Evolutionary conservation across 2,329 filamentous ascomycete genomes (phyloP), one percentile per base, ranked within the genome.

Genomic region (Berkeleyomyces basicola): DNA sequence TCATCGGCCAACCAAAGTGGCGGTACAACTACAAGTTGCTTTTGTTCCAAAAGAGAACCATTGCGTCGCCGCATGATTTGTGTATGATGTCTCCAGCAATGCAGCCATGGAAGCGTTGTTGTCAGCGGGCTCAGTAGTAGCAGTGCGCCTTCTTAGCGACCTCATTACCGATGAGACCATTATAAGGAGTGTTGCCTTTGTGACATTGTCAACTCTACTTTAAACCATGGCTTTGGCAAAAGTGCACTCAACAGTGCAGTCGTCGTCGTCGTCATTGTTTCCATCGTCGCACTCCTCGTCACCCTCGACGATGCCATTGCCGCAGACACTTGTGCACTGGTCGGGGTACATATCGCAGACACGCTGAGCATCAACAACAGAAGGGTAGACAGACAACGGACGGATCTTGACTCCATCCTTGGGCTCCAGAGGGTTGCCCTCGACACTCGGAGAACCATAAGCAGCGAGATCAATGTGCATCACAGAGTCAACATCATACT

Each of bases 391-490:
- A 2, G 61, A 40, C 4, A 36, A 53, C 3, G 43, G 36, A 14
- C 55, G 39, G 3, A 31, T 36, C 55, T 59, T 44, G 11, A 46
- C 33, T 1, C 44, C 44, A 1, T 11, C n/a, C 23, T n/a, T 46
- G n/a, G 47, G 11, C 3, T 44, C 37, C n/a, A 57, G 58, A 2
- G 58, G 58, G 37, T 60, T 44, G 2, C 37, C 49, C 0, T 14
- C 42, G 11, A 42, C 58, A n/a, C 37, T 43, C 16, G 23, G 36
- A 14, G 33, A 39, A 10, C 42, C 43, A 37, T 53, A 60, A 2
- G 63, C 46, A 7, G 31, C 6, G n/a, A 43, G 39, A 4, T 51
- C 44, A 39, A 64, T 64, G 16, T 65, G 64, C 64, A 65, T 65
- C 5, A 64, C 43, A 9, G 62, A 65, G 7, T 47, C 51, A 3